A percentile compares a stretch with the other conserved stretches of the same genome.
phyloP scores from a whole-genome alignment of 1,139 yeast genomes.

The Protomyces inouyei region DNA sequence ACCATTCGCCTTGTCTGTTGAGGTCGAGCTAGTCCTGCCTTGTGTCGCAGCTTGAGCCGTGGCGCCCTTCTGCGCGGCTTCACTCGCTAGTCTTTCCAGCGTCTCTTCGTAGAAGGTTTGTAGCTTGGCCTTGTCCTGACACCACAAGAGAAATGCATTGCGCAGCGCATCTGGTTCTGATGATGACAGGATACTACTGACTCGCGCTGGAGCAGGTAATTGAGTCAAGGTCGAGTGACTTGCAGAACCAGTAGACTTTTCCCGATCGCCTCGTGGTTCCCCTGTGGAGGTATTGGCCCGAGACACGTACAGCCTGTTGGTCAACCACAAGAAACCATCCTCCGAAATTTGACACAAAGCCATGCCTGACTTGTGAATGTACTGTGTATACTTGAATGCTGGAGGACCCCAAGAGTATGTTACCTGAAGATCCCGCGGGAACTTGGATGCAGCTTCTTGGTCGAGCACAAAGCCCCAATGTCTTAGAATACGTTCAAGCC shows the following conservation, averaged over 20 bases:
- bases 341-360: conserved; percentile 83
- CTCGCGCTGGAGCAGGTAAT: conserved; percentile 12
- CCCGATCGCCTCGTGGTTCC: background rate
- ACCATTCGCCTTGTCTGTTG: background rate
- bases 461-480: conserved; percentile 73
- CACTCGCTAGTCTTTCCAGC: background rate
- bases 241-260: background rate
- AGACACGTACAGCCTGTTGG: conserved; percentile 28
- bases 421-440: conserved; percentile 47
- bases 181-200: conserved; percentile 2
- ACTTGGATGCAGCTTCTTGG: conserved; percentile 53
- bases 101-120: conserved; percentile 7
- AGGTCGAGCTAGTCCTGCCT: background rate
- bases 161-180: conserved; percentile 21
- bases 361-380: conserved; percentile 81
- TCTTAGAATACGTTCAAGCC: conserved; percentile 58
- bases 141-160: conserved; percentile 15
- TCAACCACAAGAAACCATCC: conserved; percentile 38
- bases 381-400: conserved; percentile 75
- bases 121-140: conserved; percentile 14
- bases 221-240: background rate
- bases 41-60: background rate
- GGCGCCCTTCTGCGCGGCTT: background rate
- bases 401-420: conserved; percentile 91
- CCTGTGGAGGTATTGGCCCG: conserved; percentile 4